Evolutionary conservation across 2,329 filamentous ascomycete species (phyloP), one percentile per base, ranked within the genome.

Genomic region (Aspergillus sp.): DNA sequence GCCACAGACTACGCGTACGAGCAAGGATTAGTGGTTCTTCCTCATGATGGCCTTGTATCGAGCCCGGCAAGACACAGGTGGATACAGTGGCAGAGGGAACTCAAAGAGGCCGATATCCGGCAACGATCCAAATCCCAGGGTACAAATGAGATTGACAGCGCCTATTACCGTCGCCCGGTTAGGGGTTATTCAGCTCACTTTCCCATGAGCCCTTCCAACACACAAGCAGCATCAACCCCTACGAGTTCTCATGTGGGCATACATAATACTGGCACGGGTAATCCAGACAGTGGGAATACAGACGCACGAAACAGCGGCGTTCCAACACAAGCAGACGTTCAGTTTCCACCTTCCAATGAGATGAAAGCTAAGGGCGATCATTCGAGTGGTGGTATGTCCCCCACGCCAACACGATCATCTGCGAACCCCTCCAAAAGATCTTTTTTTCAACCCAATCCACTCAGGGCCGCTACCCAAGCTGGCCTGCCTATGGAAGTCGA

Each of bases 1-100:
- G 95, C 95, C 15, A 88, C 85, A 43, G 84, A 89, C n/a, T 99
- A 96, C 74, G 95, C 93, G 0, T 84, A 85, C 59, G 87, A 93
- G 58, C 84, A 92, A 64, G 88, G 90, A 8, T 85, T 98, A 70
- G 78, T 83, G 0, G 80, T 91, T 11, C 81, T 92, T n/a, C 83
- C 86, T 5, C 87, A 91, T 66, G 89, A 95, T 43, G 82, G 81
- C 43, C 80, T 99, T 17, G 82, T 97, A n/a, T 96, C 93, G 3
- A 86, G 83, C 53, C 89, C 86, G 62, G 89, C 95, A 17, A 82
- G 83, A 60, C 89, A 95, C 57, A 87, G 95, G 42, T 98, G 89
- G 78, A 69, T 85, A 44, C 85, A 87, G 58, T 99, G 95, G 95
- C 81, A 76, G 56, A 68, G 75, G 36, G 93, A 96, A 65, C 79